phyloP scores from a whole-genome alignment of 768 basidiomycete species.

The Fomitopsis serialis region DNA sequence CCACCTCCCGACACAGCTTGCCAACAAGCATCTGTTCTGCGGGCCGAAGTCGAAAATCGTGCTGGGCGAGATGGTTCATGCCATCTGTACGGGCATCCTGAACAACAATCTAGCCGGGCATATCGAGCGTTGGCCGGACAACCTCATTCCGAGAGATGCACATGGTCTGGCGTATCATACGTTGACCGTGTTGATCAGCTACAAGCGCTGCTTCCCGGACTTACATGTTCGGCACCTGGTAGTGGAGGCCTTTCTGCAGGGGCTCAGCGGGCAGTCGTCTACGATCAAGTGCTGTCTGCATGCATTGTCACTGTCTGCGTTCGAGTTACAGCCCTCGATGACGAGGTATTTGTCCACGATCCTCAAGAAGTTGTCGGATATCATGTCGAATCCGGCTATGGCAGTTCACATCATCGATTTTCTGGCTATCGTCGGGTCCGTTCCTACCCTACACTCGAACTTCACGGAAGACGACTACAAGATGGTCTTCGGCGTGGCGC shows the following conservation, averaged over 20 bases:
- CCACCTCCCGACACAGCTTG: conserved; percentile 84
- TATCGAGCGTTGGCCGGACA: conserved; percentile 53
- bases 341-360: conserved; percentile 76
- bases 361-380: conserved; percentile 82
- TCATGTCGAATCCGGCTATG: conserved; percentile 91
- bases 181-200: conserved; percentile 83
- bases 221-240: conserved; percentile 56
- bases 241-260: conserved; percentile 68
- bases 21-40: conserved; percentile 96
- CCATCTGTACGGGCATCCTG: conserved; percentile 63
- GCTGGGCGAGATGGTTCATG: conserved; percentile 56
- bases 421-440: conserved; percentile 79
- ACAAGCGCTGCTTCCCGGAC: conserved; percentile 68
- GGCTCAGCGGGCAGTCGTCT: conserved; percentile 62
- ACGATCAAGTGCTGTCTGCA: conserved; percentile 89
- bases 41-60: conserved; percentile 72
- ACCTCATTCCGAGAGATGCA: conserved; percentile 72
- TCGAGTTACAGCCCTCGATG: conserved; percentile 79
- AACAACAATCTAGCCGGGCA: conserved; percentile 50
- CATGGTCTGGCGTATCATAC: conserved; percentile 86
- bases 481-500: conserved; percentile 89
- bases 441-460: conserved; percentile 76
- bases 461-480: conserved; percentile 89
- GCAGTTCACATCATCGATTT: conserved; percentile 96
- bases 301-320: conserved; percentile 81